A percentile compares a stretch with the other conserved stretches of the same genome.
Conservation (phyloP, 2,329 filamentous ascomycete genomes). For the Aspergillus aculeatinus region DNA sequence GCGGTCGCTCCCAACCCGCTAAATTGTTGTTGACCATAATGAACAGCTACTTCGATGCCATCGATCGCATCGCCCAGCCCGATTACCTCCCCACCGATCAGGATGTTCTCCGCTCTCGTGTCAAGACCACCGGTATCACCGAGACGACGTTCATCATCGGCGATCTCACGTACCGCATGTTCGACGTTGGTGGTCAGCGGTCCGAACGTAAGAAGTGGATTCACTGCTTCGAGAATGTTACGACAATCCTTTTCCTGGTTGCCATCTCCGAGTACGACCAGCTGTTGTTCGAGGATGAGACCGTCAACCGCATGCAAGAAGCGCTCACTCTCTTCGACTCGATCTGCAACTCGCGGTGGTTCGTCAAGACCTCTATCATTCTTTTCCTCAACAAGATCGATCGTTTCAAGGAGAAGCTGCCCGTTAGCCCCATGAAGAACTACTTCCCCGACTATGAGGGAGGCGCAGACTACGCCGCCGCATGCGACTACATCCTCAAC, state of each 20-base stretch:
- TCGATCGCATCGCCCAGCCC: conserved; percentile 82
- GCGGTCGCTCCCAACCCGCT: background rate
- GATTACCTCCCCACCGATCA: conserved; percentile 96
- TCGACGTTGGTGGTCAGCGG: conserved; percentile 92
- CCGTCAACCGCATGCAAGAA: conserved; percentile 76
- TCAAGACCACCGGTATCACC: conserved; percentile 96
- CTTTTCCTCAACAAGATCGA: conserved; percentile 76
- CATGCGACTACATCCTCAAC: conserved; percentile 98
- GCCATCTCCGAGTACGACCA: conserved; percentile 98
- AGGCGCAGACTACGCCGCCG: conserved; percentile 90
- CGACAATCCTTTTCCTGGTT: conserved; percentile 92
- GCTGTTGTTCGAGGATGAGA: conserved; percentile 93
- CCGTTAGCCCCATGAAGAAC: conserved; percentile 72
- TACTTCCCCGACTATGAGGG: conserved; percentile 80
- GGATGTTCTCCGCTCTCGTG: conserved; percentile 91
- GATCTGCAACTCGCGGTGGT: conserved; percentile 71
- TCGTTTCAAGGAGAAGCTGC: conserved; percentile 72
- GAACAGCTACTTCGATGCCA: conserved; percentile 88
- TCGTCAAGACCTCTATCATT: conserved; percentile 71
- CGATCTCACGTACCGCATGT: conserved; percentile 94
- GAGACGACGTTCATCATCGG: conserved; percentile 96
- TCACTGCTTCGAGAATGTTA: conserved; percentile 97
- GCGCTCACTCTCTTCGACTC: conserved; percentile 70
- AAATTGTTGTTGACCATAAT: conserved; percentile 34
- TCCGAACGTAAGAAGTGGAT: conserved; percentile 99